A percentile compares a stretch with the other conserved stretches of the same genome.
phyloP scores from a whole-genome alignment of 2,329 filamentous ascomycete species.

The Penicillium rolfsii region DNA sequence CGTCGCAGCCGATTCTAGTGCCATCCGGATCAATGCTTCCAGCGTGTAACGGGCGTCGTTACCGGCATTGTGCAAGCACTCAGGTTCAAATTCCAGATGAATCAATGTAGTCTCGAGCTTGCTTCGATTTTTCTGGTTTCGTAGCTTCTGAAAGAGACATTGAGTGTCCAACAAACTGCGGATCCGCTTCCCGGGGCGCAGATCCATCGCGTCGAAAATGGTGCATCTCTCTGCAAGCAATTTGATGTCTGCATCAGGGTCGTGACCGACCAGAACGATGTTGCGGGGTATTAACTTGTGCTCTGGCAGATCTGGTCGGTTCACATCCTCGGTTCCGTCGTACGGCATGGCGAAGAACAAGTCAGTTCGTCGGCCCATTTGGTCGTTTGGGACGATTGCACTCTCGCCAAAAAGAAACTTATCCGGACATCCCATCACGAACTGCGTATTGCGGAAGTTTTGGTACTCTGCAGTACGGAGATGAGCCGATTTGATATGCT shows the following conservation, averaged over 20 bases:
- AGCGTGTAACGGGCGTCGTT: conserved; percentile 85
- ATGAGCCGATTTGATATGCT: conserved; percentile 70
- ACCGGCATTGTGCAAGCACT: conserved; percentile 79
- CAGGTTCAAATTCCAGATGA: conserved; percentile 64
- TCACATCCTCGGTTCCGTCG: background rate
- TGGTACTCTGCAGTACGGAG: conserved; percentile 73
- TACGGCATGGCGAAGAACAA: conserved; percentile 16
- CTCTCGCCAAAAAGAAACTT: conserved; percentile 71
- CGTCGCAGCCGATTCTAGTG: conserved; percentile 10
- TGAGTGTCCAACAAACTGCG: background rate
- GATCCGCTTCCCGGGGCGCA: background rate
- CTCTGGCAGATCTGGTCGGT: background rate
- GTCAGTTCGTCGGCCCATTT: conserved; percentile 53
- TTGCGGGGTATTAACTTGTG: background rate
- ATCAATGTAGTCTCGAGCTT: conserved; percentile 65
- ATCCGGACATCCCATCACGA: conserved; percentile 72
- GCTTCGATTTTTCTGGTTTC: conserved; percentile 56
- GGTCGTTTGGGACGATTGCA: conserved; percentile 55
- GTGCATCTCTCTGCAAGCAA: background rate
- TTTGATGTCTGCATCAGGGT: background rate
- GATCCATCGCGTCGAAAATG: background rate
- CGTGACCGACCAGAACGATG: background rate
- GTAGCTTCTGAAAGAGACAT: conserved; percentile 66
- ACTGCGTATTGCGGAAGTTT: conserved; percentile 67
- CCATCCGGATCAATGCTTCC: conserved; percentile 69